These are phyloP conservation scores for Amborella trichopoda DNA, from an alignment of 164 flowering plant species.

Conservation along the genomic window DNA sequence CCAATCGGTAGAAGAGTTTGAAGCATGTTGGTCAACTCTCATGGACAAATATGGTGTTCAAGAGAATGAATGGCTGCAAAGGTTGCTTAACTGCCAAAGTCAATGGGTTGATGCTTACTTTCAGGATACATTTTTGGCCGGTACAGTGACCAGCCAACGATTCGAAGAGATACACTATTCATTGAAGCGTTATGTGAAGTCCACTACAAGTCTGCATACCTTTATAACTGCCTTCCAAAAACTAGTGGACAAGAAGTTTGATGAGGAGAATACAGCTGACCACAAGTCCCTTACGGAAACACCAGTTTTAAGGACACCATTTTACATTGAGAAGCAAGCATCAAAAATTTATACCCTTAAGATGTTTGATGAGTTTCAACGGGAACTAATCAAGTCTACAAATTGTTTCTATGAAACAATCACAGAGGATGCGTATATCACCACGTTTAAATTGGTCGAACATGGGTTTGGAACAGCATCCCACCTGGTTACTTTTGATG, in stretches of 20 bases:
- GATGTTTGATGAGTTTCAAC: slow-evolving; percentile 4
- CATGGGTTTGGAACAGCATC: not conserved
- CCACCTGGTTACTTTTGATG: not conserved
- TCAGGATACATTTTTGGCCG: slow-evolving; percentile 4
- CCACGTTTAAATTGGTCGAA: not conserved
- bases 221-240: slow-evolving; percentile 1
- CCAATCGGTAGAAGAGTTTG: slow-evolving; percentile 5
- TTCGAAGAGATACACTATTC: slow-evolving; percentile 1
- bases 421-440: not conserved
- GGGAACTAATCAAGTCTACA: slow-evolving; percentile 4
- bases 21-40: slow-evolving; percentile 5
- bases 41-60: slow-evolving; percentile 1
- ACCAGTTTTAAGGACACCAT: slow-evolving; percentile 1
- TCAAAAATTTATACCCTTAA: slow-evolving; percentile 2
- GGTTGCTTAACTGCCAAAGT: slow-evolving; percentile 1
- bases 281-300: not conserved
- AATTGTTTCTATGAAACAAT: slow-evolving; percentile 1
- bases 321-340: slow-evolving; percentile 4
- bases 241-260: not conserved
- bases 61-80: slow-evolving; percentile 5
- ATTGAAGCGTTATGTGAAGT: slow-evolving; percentile 2
- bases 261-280: slow-evolving; percentile 3
- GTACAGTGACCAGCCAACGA: not conserved
- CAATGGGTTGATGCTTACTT: slow-evolving; percentile 8
- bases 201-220: slow-evolving; percentile 2